Percentiles rank a stretch among this genome's conserved stretches.
phyloP scores from a whole-genome alignment of 176 grass and related monocot genomes.

The Carex parvula region DNA sequence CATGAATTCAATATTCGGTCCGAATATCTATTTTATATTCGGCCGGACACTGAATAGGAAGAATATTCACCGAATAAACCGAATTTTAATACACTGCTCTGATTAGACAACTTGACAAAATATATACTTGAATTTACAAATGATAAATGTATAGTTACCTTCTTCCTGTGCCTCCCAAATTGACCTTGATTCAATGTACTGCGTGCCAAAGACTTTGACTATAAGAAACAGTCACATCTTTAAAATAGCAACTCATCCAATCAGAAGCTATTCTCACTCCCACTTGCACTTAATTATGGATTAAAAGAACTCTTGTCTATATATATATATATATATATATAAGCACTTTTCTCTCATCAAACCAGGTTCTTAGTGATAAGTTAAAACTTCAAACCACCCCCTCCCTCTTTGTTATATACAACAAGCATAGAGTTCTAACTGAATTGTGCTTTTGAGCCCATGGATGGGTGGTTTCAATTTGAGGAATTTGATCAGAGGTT shows the following conservation, averaged over 20 bases:
- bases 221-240: not conserved
- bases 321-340: not conserved
- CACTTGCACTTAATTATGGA: slow-evolving; percentile 11
- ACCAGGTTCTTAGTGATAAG: not conserved
- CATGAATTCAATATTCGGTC: too few species aligned
- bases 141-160: not conserved
- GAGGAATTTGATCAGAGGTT: slow-evolving; percentile 25
- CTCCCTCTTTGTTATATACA: not conserved
- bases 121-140: not conserved
- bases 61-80: too few species aligned
- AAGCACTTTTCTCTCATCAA: not conserved
- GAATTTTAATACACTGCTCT: too few species aligned
- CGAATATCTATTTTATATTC: too few species aligned
- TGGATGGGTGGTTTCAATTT: slow-evolving; percentile 23
- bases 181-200: not conserved
- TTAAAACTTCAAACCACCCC: not conserved
- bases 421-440: too few species aligned
- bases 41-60: too few species aligned
- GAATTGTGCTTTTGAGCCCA: slow-evolving; percentile 7
- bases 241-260: slow-evolving; percentile 6
- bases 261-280: not conserved
- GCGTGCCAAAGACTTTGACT: slow-evolving; percentile 25
- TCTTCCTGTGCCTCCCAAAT: slow-evolving; percentile 22
- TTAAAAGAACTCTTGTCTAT: not conserved
- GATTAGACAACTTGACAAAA: slow-evolving; percentile 4